Conservation (phyloP, 495 filamentous ascomycete genomes). For the Parathielavia hyrcaniae region DNA sequence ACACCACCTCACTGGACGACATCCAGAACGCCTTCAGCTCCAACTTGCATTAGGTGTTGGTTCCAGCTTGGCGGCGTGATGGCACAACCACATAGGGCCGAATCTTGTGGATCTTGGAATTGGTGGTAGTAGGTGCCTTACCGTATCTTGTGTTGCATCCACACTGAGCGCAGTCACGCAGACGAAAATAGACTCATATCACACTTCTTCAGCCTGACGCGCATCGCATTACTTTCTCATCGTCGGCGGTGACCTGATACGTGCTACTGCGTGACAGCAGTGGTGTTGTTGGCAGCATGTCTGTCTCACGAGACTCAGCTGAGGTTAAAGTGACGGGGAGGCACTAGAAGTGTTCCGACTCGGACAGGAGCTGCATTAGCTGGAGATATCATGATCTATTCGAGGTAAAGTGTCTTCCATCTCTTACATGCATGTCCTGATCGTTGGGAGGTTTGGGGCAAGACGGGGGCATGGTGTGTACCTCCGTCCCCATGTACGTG, state of each 20-base stretch:
- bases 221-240: neutral
- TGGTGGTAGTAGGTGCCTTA: neutral
- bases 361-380: no score
- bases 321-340: no score
- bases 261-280: neutral
- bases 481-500: neutral
- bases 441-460: neutral
- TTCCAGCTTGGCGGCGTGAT: no score
- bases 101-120: neutral
- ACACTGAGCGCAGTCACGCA: neutral
- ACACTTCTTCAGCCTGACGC: neutral
- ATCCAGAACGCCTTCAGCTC: no score
- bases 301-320: no score
- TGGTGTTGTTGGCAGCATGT: neutral
- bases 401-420: no score
- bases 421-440: conserved; percentile 11
- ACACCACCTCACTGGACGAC: no score
- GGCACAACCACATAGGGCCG: no score
- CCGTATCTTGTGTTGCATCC: neutral
- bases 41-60: neutral
- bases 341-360: no score
- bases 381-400: no score
- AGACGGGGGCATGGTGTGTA: neutral
- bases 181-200: neutral
- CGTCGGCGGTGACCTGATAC: neutral